Evolutionary conservation across 352 stramenopile species (phyloP).

Genomic region (Globisporangium carolinianum): DNA sequence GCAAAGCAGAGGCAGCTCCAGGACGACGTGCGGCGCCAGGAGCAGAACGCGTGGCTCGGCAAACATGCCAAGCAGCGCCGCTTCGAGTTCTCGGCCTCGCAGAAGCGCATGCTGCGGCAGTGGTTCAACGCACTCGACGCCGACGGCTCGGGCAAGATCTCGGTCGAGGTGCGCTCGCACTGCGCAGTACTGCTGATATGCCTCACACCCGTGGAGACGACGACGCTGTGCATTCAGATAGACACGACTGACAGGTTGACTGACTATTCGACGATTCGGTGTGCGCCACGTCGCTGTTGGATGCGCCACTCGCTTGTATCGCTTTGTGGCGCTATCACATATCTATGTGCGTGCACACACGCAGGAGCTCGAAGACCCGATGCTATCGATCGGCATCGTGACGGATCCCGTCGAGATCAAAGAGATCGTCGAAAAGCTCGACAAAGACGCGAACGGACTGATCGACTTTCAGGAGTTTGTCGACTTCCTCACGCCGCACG

Average conservation of each 20-base stretch:
- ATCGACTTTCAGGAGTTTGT: conserved; percentile 83
- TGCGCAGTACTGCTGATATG: background rate
- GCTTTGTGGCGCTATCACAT: too few species aligned
- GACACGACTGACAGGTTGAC: too few species aligned
- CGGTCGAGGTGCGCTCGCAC: conserved; percentile 30
- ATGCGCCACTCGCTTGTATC: too few species aligned
- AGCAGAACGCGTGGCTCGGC: conserved; percentile 65
- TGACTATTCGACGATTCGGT: too few species aligned
- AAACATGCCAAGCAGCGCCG: conserved; percentile 51
- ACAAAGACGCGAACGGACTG: conserved; percentile 63
- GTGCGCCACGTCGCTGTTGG: too few species aligned
- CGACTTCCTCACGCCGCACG: conserved; percentile 59
- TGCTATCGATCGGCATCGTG: conserved; percentile 75
- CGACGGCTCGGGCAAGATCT: conserved; percentile 66
- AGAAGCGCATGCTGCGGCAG: conserved; percentile 70
- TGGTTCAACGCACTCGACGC: conserved; percentile 73
- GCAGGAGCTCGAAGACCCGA: conserved; percentile 64
- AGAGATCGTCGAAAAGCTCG: conserved; percentile 47
- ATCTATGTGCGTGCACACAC: too few species aligned
- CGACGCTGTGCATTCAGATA: too few species aligned
- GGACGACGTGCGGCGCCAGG: conserved; percentile 46
- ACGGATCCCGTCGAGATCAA: conserved; percentile 57
- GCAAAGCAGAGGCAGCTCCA: conserved; percentile 26
- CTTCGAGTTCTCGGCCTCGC: conserved; percentile 61
- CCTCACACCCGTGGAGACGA: too few species aligned